Evolutionary conservation across 768 basidiomycete genomes (phyloP), one percentile per base, ranked within the genome.

Genomic region (Termitomyces sp.): DNA sequence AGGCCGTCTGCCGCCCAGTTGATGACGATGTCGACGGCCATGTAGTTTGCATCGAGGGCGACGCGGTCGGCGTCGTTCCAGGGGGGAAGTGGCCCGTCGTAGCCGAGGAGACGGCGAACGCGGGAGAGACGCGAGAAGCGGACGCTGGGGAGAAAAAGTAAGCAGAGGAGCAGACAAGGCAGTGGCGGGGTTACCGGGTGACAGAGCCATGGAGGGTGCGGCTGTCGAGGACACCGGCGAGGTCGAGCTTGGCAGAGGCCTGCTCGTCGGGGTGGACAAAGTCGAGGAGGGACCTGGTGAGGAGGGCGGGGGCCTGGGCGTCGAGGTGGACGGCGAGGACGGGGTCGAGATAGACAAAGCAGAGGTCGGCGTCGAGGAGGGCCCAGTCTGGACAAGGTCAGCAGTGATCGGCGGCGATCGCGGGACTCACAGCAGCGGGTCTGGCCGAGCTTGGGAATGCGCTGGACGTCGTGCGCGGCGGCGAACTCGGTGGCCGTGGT

Each of bases 221-320:
- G 65, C 82, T 84, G 54, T 89, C 81, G 58, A 93, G 78, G 16
- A 91, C 90, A 52, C 83, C 80, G 54, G 85, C 81, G 42, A 94
- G 79, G 75, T 94, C 93, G 12, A 81, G 75, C 64, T 82, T 81
- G 4, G 92, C 92, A 11, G 87, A 87, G 0, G 81, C 77, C 64
- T 88, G 84, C 66, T 94, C 92, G 61, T 92, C 91, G 60, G 92
- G 92, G 68, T 94, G 92, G 37, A 94, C 87, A 69, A 91, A 94
- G 42, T 78, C 76, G 58, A 93, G 76, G 47, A 94, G 80, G 18
- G 85, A 84, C 68, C 82, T 84, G 62, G 87, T 89, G 59, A 89
- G 75, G 65, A 94, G 81, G 33, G 75, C 68, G n/a, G 81, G 76
- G 0, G 89, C 86, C 70, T 93, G 85, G 54, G 83, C 79, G 39